Evolutionary conservation across 805 yeast species (phyloP), one percentile per base, ranked within the genome.

Genomic region (Kluyveromyces wickerhamii): DNA sequence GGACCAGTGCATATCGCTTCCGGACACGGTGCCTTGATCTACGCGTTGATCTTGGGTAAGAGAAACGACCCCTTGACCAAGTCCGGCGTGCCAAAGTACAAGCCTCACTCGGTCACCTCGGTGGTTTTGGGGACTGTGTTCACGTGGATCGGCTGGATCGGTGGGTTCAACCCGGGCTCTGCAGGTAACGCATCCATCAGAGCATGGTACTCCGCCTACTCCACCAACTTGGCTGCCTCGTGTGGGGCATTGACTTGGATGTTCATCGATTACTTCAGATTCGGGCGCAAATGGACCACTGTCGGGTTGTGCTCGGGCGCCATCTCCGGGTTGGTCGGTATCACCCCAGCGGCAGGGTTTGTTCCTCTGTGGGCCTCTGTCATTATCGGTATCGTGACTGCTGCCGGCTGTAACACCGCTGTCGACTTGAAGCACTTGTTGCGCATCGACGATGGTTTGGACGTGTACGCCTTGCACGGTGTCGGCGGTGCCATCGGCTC

Each of bases 131-230:
- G 98, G 36, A 87, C 96, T 14, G 80, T 85, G 9, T 83, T 92
- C 67, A 72, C 92, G 49, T 89, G 96, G 96, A 87, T 92, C 52
- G 98, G 97, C 23, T 92, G 98, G 98, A 87, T 87, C 54, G 33
- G 33, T 13, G 96, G 96, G 26, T 92, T 92, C 77, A 92, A 92
- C 72, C 96, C 96, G 62, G 97, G 97, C 51, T 86, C 96, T 31
- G 83, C 96, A 33, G 96, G 96, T 61, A 81, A 86, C 56, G 84
- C 96, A 23, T 65, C 89, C 42, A 77, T 92, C 58, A 80, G 96
- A 65, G 88, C 96, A 38, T 85, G 86, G 82, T 87, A 87, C 68
- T 95, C 96, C 24, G 74, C 82, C 57, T 80, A 82, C 54, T 87
- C 85, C 72, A 89, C 97, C 53, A 86, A 89, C 64, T 59, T 89